These are phyloP conservation scores for Alternaria triticina DNA, from an alignment of 2,329 filamentous ascomycete species.

Conservation along the genomic window DNA sequence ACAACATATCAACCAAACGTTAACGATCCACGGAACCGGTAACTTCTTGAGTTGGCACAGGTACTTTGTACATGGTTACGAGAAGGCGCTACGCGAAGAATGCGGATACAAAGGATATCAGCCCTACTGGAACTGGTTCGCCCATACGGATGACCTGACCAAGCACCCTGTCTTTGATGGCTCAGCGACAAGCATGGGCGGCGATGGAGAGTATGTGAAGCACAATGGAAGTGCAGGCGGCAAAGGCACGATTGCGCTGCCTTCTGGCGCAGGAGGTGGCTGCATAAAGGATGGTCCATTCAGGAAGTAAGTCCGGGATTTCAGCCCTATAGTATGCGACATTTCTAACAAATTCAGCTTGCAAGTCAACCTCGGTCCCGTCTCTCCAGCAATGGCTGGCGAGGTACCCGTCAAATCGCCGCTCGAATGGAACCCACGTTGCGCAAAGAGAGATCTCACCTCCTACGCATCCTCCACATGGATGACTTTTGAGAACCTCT, in stretches of 20 bases:
- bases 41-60: slow-evolving; percentile 46
- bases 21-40: slow-evolving; percentile 25
- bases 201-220: slow-evolving; percentile 20
- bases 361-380: slow-evolving; percentile 32
- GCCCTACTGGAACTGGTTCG: slow-evolving; percentile 59
- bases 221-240: slow-evolving; percentile 21
- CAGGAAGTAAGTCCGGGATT: slow-evolving; percentile 27
- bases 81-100: slow-evolving; percentile 47
- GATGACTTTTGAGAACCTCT: slow-evolving; percentile 38
- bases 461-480: slow-evolving; percentile 24
- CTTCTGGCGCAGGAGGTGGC: slow-evolving; percentile 27
- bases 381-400: slow-evolving; percentile 17
- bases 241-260: slow-evolving; percentile 16
- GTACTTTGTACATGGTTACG: slow-evolving; percentile 45
- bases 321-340: too few species aligned
- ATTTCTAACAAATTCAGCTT: slow-evolving; percentile 5
- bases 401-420: slow-evolving; percentile 17
- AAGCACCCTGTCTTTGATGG: slow-evolving; percentile 35
- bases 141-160: slow-evolving; percentile 34
- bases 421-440: slow-evolving; percentile 37
- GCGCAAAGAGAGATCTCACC: slow-evolving; percentile 44
- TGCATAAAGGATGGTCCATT: slow-evolving; percentile 34
- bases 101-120: slow-evolving; percentile 47
- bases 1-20: slow-evolving; percentile 29
- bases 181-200: slow-evolving; percentile 45